Conservation (phyloP, 139 green algal genomes). For the Zygnema circumcarinatum region DNA sequence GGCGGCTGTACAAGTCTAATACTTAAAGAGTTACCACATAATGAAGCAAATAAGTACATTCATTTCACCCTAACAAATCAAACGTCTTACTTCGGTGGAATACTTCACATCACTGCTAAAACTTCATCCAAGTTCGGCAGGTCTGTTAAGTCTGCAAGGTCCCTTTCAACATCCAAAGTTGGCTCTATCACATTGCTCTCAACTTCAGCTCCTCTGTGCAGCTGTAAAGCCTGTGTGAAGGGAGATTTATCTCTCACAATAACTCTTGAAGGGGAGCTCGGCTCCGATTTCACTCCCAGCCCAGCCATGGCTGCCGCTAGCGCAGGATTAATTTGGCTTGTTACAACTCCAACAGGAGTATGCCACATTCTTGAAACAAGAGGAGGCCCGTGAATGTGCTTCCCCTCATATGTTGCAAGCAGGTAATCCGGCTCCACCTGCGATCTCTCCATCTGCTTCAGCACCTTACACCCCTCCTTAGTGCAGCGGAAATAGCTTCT, state of each 20-base stretch:
- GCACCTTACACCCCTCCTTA: constrained; percentile 68
- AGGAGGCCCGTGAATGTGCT: constrained; percentile 38
- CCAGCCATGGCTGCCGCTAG: neutral
- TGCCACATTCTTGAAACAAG: neutral
- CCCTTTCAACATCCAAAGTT: neutral
- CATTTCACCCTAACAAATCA: too few species aligned
- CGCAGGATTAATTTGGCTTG: neutral
- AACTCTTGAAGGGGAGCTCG: neutral
- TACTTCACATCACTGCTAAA: neutral
- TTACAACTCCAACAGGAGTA: neutral
- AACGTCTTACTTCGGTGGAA: too few species aligned
- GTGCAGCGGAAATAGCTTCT: constrained; percentile 97
- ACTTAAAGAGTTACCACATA: too few species aligned
- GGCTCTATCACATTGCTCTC: neutral
- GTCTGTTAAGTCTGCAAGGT: neutral
- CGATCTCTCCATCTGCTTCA: constrained; percentile 52
- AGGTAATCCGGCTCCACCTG: constrained; percentile 1
- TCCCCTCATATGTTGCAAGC: constrained; percentile 40
- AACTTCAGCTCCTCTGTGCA: neutral
- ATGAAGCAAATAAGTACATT: too few species aligned
- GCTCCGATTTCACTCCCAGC: neutral
- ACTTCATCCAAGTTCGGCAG: neutral
- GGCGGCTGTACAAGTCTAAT: too few species aligned
- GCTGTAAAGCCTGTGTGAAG: neutral
- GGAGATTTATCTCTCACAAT: neutral